Evolutionary conservation across 305 asterid genomes (phyloP).

Genomic region (Fraxinus albicans): DNA sequence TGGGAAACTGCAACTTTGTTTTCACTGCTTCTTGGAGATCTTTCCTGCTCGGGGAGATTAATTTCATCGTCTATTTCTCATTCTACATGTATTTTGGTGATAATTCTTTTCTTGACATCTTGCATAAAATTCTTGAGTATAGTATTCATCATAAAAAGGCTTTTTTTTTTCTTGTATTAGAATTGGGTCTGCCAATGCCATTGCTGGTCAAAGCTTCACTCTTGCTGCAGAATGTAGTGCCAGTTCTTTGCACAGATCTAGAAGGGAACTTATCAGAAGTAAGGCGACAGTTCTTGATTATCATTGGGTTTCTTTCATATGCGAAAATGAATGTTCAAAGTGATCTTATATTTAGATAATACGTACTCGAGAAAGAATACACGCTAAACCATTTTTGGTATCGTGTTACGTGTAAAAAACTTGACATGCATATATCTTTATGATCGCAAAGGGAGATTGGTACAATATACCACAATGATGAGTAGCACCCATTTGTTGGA

Average conservation of each 20-base stretch:
- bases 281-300: slow-evolving; percentile 52
- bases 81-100: background rate
- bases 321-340: background rate
- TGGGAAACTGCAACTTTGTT: slow-evolving; percentile 87
- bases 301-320: background rate
- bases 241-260: slow-evolving; percentile 87
- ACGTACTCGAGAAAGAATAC: background rate
- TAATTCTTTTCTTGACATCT: background rate
- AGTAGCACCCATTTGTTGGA: too few species aligned
- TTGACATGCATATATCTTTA: too few species aligned
- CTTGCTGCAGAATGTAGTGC: slow-evolving; percentile 80
- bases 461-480: too few species aligned
- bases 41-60: slow-evolving; percentile 85
- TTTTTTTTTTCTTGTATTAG: too few species aligned
- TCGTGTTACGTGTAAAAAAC: background rate
- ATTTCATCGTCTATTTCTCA: slow-evolving; percentile 8
- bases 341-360: too few species aligned
- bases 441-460: too few species aligned
- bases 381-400: background rate
- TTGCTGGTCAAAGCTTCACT: background rate
- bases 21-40: slow-evolving; percentile 75
- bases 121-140: background rate
- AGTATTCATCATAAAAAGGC: too few species aligned
- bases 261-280: slow-evolving; percentile 86
- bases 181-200: too few species aligned